These are phyloP conservation scores for Hyparrhenia diplandra DNA, from an alignment of 176 grass and related monocot genomes.

Conservation along the genomic window DNA sequence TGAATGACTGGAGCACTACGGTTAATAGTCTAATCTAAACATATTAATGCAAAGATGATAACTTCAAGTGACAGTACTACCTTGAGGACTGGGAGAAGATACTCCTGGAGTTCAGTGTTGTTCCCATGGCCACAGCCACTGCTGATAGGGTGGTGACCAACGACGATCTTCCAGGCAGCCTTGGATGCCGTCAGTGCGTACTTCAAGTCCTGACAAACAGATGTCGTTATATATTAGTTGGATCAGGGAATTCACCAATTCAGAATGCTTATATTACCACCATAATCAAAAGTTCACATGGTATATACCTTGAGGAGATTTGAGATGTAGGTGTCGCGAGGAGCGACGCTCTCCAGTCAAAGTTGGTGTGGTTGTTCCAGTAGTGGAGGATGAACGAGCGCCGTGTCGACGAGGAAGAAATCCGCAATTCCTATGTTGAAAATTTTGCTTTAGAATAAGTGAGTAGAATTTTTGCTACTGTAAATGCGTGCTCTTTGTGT, in stretches of 20 bases:
- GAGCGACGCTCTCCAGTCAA: constrained; percentile 78
- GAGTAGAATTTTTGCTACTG: neutral
- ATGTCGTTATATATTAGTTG: too few relatives aligned
- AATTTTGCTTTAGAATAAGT: neutral
- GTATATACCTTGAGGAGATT: constrained; percentile 39
- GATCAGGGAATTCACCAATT: neutral
- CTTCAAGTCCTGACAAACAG: constrained; percentile 42
- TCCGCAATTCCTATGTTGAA: constrained; percentile 39
- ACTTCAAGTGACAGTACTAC: neutral
- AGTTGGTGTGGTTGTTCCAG: constrained; percentile 59
- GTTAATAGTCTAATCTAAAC: neutral
- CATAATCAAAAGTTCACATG: neutral
- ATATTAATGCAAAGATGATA: too few relatives aligned
- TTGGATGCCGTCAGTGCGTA: constrained; percentile 46
- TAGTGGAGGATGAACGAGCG: constrained; percentile 65
- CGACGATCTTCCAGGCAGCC: constrained; percentile 84
- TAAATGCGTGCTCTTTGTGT: neutral
- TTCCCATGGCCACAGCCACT: constrained; percentile 86
- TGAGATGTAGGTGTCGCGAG: constrained; percentile 57
- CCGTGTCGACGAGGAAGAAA: constrained; percentile 80
- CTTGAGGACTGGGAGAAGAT: constrained; percentile 72
- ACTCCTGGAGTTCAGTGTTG: constrained; percentile 54
- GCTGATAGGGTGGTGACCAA: constrained; percentile 85
- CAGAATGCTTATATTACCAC: neutral
- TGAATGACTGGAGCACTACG: neutral